Evolutionary conservation across 1,139 yeast species (phyloP).

Genomic region (Hyphopichia buzzinii): DNA sequence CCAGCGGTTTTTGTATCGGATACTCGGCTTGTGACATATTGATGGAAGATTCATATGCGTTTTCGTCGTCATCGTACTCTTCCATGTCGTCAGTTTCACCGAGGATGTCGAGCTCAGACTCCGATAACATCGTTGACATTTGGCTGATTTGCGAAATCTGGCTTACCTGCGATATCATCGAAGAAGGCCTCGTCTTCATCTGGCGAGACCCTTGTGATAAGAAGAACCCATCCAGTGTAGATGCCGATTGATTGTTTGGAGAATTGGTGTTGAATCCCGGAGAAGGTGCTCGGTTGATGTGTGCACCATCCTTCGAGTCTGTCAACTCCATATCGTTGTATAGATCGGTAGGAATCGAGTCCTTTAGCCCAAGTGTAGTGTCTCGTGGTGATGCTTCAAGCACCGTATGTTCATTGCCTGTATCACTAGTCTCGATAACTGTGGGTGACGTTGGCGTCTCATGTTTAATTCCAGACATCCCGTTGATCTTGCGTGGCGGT

Average conservation of each 20-base stretch:
- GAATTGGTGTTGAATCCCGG: slow-evolving; percentile 1
- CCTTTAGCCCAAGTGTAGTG: slow-evolving; percentile 1
- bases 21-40: slow-evolving; percentile 21
- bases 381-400: slow-evolving; percentile 2
- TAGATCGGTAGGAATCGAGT: neutral
- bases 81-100: slow-evolving; percentile 49
- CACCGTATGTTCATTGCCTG: slow-evolving; percentile 1
- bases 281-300: no score
- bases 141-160: slow-evolving; percentile 57
- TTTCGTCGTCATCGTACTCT: slow-evolving; percentile 38
- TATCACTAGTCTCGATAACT: slow-evolving; percentile 2
- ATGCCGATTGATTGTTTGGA: slow-evolving; percentile 5
- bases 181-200: slow-evolving; percentile 53
- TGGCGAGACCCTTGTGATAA: slow-evolving; percentile 2
- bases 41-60: slow-evolving; percentile 30
- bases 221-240: slow-evolving; percentile 5
- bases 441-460: slow-evolving; percentile 1
- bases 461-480: neutral
- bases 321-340: neutral
- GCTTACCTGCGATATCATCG: slow-evolving; percentile 64
- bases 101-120: slow-evolving; percentile 41
- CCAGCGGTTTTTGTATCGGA: slow-evolving; percentile 3
- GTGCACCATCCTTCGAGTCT: neutral
- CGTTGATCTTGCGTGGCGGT: neutral
- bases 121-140: slow-evolving; percentile 50